Evolutionary conservation across 2,329 filamentous ascomycete genomes (phyloP).

Genomic region (Decorospora gaudefroyi): DNA sequence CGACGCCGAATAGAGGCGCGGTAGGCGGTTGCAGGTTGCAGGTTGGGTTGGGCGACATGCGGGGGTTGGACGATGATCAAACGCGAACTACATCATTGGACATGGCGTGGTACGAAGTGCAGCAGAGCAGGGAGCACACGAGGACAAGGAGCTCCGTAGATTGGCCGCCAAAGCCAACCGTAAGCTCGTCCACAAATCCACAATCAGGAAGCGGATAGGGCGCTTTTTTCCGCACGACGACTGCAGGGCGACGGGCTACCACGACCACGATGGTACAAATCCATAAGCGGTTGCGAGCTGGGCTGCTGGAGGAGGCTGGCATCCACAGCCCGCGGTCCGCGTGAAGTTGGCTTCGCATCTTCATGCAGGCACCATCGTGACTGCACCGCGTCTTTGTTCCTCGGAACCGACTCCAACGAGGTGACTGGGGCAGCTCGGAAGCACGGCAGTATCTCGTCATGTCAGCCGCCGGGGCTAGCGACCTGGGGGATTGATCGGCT

Average conservation of each 20-base stretch:
- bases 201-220: no score
- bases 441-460: conserved; percentile 10
- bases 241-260: no score
- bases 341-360: no score
- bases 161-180: no score
- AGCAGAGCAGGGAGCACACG: conserved; percentile 5
- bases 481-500: conserved; percentile 10
- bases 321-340: not conserved
- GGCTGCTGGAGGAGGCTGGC: not conserved
- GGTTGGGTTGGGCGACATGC: no score
- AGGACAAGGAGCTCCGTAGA: conserved; percentile 1
- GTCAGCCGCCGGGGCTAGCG: conserved; percentile 9
- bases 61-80: conserved; percentile 29
- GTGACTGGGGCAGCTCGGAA: conserved; percentile 10
- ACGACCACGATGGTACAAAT: no score
- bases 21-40: conserved; percentile 16
- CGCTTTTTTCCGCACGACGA: not conserved
- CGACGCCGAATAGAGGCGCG: conserved; percentile 18
- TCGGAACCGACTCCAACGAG: not conserved
- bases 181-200: no score
- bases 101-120: not conserved
- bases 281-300: no score
- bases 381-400: not conserved
- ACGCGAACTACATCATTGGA: conserved; percentile 20
- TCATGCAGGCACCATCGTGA: conserved; percentile 1